Evolutionary conservation across 2,329 filamentous ascomycete species (phyloP), one percentile per base, ranked within the genome.

Genomic region (Tetracladium maxilliforme): DNA sequence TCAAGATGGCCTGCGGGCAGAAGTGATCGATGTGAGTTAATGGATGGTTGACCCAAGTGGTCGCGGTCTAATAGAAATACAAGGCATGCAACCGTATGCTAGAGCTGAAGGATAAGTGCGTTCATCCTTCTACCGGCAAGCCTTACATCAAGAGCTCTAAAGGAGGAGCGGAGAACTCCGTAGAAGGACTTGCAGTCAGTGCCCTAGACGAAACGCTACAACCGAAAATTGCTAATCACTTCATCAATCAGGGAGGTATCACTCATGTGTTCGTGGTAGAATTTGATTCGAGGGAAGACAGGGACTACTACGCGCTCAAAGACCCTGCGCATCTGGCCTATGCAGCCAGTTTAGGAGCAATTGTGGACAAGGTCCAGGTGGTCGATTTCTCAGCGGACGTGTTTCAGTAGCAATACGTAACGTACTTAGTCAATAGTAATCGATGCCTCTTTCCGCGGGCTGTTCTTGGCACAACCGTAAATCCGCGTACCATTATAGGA

Each of bases 241-340:
- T n/a, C n/a, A n/a, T n/a, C n/a, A 11, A 17, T 14, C 12, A 69
- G 73, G 56, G 61, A 24, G 74, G 64, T 1, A 65, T 75, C 25
- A 72, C 72, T 1, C 77, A 84, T 41, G 71, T 58, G 0, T 83
- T 83, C 33, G 61, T 84, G 3, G 59, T 64, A 13, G 66, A 79
- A 36, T 83, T 84, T 30, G 58, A 62, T 7, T 72, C 45, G 13
- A 53, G 54, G 11, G 61, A 67, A 33, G 76, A 84, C 40, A 55
- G 75, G 23, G 61, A 71, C 31, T 82, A 80, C 38, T 84, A 83
- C 41, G 47, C 77, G 6, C 47, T 64, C 25, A 49, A 68, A 16
- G 78, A 84, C 36, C 70, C 72, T 2, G 62, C 49, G 7, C 77
- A 83, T 41, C 48, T 57, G 18, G 63, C 46, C 0, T 81, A 80